Percentiles rank a stretch among this genome's conserved stretches.
Conservation (phyloP, 495 filamentous ascomycete species). For the Aspergillus campestris region DNA sequence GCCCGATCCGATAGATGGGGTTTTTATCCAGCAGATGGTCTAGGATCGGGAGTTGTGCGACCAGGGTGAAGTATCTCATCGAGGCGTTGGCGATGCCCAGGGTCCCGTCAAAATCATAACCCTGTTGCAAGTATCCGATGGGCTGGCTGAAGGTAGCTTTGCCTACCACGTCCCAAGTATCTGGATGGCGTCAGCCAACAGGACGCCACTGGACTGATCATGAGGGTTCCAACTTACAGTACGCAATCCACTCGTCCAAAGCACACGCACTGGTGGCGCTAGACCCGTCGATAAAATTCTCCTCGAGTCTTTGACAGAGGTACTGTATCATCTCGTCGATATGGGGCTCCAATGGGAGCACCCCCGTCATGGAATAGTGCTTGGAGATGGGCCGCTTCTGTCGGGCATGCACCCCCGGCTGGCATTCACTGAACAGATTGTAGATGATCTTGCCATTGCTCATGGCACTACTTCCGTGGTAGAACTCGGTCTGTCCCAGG, state of each 20-base stretch:
- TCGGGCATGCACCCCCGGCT: conserved; percentile 19
- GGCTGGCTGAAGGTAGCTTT: conserved; percentile 26
- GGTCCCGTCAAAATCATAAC: conserved; percentile 21
- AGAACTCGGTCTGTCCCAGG: conserved; percentile 28
- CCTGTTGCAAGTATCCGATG: conserved; percentile 30
- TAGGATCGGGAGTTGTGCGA: conserved; percentile 56
- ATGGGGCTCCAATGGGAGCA: conserved; percentile 23
- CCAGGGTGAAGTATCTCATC: conserved; percentile 17
- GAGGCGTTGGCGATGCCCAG: conserved; percentile 7
- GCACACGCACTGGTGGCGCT: conserved; percentile 14
- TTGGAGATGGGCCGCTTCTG: conserved; percentile 30
- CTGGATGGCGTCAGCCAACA: conserved; percentile 3
- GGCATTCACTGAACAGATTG: conserved; percentile 23
- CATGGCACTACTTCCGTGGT: conserved; percentile 24
- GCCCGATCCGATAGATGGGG: conserved; percentile 24
- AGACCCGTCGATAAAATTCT: conserved; percentile 17
- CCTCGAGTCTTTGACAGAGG: conserved; percentile 23
- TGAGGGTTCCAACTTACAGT: conserved; percentile 10
- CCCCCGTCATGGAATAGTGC: conserved; percentile 22
- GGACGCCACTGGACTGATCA: background rate
- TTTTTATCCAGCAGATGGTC: conserved; percentile 54
- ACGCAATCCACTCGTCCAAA: conserved; percentile 25
- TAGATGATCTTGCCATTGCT: conserved; percentile 27
- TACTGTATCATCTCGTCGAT: conserved; percentile 26
- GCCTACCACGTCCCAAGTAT: conserved; percentile 29